Conservation (phyloP, 164 flowering plant genomes). For the Piper longum region DNA sequence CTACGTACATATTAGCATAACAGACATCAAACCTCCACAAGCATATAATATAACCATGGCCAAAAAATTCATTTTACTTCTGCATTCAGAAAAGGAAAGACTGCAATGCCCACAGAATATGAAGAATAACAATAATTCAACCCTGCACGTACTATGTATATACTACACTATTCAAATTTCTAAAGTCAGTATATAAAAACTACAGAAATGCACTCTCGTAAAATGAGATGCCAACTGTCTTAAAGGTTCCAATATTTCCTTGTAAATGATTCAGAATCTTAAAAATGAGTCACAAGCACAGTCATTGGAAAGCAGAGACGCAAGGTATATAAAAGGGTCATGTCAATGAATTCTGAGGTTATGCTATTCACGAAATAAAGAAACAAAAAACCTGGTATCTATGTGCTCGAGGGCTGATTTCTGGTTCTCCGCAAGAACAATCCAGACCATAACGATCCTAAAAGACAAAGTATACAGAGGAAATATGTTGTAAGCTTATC, state of each 20-base stretch:
- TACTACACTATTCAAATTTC: too few relatives aligned
- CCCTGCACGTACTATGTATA: not conserved
- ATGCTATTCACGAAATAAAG: not conserved
- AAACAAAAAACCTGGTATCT: slow-evolving; percentile 22
- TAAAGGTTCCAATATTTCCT: too few relatives aligned
- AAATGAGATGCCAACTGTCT: too few relatives aligned
- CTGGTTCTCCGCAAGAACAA: slow-evolving; percentile 23
- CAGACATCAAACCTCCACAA: not conserved
- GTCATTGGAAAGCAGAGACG: not conserved
- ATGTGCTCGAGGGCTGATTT: slow-evolving; percentile 46
- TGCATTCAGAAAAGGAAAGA: not conserved
- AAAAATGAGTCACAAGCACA: not conserved
- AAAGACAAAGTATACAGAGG: slow-evolving; percentile 4
- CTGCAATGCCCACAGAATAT: not conserved
- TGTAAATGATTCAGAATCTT: too few relatives aligned
- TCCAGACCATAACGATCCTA: slow-evolving; percentile 60
- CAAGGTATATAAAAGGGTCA: not conserved
- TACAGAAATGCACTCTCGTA: too few relatives aligned
- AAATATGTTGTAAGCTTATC: not conserved
- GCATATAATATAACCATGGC: not conserved
- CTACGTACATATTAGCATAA: slow-evolving; percentile 18
- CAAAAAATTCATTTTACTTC: not conserved
- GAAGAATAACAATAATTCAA: not conserved
- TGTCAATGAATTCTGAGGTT: not conserved
- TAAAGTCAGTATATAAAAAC: too few relatives aligned